A percentile compares a stretch with the other conserved stretches of the same genome.
phyloP scores from a whole-genome alignment of 805 yeast species.

The Saccharomycopsis fodiens region DNA sequence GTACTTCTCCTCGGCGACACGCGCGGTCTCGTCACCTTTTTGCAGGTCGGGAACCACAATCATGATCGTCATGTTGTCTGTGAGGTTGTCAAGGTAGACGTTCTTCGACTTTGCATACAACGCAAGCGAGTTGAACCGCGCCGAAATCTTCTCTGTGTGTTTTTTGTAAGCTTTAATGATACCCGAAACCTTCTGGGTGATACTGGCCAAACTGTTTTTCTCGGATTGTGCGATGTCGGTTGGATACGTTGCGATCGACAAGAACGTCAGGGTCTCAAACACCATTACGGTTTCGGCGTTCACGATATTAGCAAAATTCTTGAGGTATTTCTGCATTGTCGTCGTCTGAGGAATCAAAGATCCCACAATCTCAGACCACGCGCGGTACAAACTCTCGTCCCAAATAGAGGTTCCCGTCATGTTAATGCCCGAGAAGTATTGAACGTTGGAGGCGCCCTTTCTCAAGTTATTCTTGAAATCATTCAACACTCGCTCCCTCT shows the following conservation, averaged over 20 bases:
- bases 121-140: conserved; percentile 37
- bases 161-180: conserved; percentile 42
- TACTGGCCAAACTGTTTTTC: conserved; percentile 11
- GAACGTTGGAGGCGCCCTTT: conserved; percentile 24
- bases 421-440: conserved; percentile 34
- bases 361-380: conserved; percentile 96
- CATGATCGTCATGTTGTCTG: conserved; percentile 42
- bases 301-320: conserved; percentile 62
- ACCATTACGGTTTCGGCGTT: conserved; percentile 86
- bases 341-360: conserved; percentile 89
- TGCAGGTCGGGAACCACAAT: conserved; percentile 33
- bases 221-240: conserved; percentile 26
- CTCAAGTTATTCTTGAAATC: conserved; percentile 68
- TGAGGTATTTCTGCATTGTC: conserved; percentile 65
- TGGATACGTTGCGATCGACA: conserved; percentile 49
- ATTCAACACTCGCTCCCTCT: conserved; percentile 83
- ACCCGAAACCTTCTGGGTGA: conserved; percentile 35
- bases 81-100: conserved; percentile 37
- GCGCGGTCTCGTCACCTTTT: conserved; percentile 6
- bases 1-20: conserved; percentile 20
- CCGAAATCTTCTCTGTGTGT: conserved; percentile 37
- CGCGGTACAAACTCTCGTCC: conserved; percentile 94
- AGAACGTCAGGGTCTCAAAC: conserved; percentile 88
- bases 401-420: conserved; percentile 89
- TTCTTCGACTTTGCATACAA: conserved; percentile 40